Base-by-base conservation (phyloP, 2,329 filamentous ascomycete genomes). In the Cyphellophora attinorum region DNA sequence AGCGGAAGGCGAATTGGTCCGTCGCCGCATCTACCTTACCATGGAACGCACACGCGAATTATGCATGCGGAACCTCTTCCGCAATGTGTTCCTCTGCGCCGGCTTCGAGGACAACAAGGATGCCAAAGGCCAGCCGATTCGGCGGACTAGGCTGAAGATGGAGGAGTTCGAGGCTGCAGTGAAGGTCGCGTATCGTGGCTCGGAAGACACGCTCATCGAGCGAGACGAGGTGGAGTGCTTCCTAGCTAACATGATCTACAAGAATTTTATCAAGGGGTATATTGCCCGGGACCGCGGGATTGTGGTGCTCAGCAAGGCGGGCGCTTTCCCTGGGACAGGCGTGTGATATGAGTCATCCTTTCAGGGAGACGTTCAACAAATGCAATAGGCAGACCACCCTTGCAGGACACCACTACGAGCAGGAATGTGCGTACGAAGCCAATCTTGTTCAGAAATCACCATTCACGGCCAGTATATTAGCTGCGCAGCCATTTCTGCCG, bases 201-300 rank as follows among this genome's bases (percentile, higher is more conserved):
- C 35, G 13, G 62, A 62, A 46, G 69, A 63, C 51, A 60, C 82
- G 53, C 62, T 68, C 19, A 67, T 93, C 19, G 91, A 95, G 49
- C 70, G 74, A 19, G 93, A 98, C 54, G 91, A 98, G 59, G 88
- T 96, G 3, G 93, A 98, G 59, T 98, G 91, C 57, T 64, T 95
- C 50, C 56, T 98, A 51, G 85, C 91, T 17, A 96, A 95, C 56
- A 84, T 95, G 74, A 94, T 98, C 42, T 98, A 96, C 68, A 98
- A 94, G 85, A 83, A 82, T 39, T 69, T 91, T 15, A 94, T 98
- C 84, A 98, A 96, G 62, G 91, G 93, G 27, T 98, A 98, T 60
- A 98, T 98, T 48, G 81, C 89, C 19, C 81, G 89, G 35, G 88
- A 94, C 48, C 77, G 83, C 48, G 82, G 81, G 19, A 88, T 88